Percentiles rank a stretch among this genome's conserved stretches.
phyloP scores from a whole-genome alignment of 192 early-diverging fungal genomes.

The Phycomyces blakesleeanus region DNA sequence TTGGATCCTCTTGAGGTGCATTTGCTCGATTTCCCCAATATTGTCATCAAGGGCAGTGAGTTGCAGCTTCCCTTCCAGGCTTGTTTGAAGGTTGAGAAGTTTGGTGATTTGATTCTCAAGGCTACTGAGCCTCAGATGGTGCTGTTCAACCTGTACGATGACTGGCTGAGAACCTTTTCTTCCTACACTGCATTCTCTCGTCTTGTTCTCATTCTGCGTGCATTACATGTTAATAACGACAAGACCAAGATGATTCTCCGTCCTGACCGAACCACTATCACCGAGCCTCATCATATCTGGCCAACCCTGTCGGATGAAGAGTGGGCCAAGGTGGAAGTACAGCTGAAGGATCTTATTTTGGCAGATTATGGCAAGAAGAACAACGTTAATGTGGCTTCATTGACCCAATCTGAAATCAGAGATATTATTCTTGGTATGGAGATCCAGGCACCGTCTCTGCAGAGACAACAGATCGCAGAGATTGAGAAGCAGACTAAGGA shows the following conservation, averaged over 20 bases:
- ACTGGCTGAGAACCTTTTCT: constrained; percentile 93
- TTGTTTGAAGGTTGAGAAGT: constrained; percentile 96
- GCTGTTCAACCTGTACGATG: constrained; percentile 87
- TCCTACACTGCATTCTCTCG: constrained; percentile 98
- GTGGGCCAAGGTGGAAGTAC: constrained; percentile 94
- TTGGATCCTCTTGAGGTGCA: constrained; percentile 97
- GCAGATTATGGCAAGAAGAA: constrained; percentile 99
- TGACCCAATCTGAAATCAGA: constrained; percentile 95
- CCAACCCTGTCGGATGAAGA: constrained; percentile 94
- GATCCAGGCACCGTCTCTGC: constrained; percentile 92
- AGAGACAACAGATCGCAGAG: constrained; percentile 96
- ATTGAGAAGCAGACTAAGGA: constrained; percentile 95
- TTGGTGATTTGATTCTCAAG: constrained; percentile 96
- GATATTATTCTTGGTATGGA: constrained; percentile 99
- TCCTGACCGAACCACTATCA: constrained; percentile 89
- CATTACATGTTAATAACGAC: constrained; percentile 97
- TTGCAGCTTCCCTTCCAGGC: constrained; percentile 98
- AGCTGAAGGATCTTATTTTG: constrained; percentile 95
- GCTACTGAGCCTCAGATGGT: constrained; percentile 98
- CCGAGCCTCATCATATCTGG: constrained; percentile 97
- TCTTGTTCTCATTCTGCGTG: constrained; percentile 91
- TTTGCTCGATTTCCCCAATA: constrained; percentile 97
- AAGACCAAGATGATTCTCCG: constrained; percentile 95
- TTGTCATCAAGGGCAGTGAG: constrained; percentile 97
- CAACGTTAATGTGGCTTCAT: constrained; percentile 94